These are phyloP conservation scores for Wilhelminamyces savonicus DNA, from an alignment of 805 yeast species.

Conservation along the genomic window DNA sequence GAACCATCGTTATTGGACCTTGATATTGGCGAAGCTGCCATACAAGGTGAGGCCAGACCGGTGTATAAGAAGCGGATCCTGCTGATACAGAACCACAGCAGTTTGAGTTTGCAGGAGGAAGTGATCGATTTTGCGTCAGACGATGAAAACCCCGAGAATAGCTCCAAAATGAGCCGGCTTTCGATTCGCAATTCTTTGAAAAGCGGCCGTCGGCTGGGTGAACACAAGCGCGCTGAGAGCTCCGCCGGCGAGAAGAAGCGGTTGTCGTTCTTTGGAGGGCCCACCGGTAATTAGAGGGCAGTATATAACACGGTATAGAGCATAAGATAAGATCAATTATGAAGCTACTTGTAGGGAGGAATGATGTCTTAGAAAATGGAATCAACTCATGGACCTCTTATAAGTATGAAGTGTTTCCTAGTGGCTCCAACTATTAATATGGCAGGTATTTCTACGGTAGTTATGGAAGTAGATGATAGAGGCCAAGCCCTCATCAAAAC, in stretches of 20 bases:
- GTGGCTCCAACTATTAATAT: too few species aligned
- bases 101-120: conserved; percentile 33
- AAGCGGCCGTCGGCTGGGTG: conserved; percentile 23
- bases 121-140: conserved; percentile 42
- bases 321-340: too few species aligned
- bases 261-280: conserved; percentile 17
- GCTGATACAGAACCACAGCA: conserved; percentile 12
- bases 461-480: too few species aligned
- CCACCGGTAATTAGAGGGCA: background rate
- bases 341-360: too few species aligned
- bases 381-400: too few species aligned
- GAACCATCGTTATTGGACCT: conserved; percentile 21
- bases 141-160: conserved; percentile 33
- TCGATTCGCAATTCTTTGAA: conserved; percentile 34
- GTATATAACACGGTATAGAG: too few species aligned
- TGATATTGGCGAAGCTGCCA: conserved; percentile 18
- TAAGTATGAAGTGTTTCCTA: too few species aligned
- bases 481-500: too few species aligned
- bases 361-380: too few species aligned
- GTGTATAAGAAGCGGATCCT: conserved; percentile 3
- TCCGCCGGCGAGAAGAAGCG: conserved; percentile 15
- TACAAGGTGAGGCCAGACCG: too few species aligned
- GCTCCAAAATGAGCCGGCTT: conserved; percentile 32
- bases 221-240: conserved; percentile 24
- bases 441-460: too few species aligned